phyloP scores from a whole-genome alignment of 1,284 basidiomycete species.

The Fomitiporia mediterranea region DNA sequence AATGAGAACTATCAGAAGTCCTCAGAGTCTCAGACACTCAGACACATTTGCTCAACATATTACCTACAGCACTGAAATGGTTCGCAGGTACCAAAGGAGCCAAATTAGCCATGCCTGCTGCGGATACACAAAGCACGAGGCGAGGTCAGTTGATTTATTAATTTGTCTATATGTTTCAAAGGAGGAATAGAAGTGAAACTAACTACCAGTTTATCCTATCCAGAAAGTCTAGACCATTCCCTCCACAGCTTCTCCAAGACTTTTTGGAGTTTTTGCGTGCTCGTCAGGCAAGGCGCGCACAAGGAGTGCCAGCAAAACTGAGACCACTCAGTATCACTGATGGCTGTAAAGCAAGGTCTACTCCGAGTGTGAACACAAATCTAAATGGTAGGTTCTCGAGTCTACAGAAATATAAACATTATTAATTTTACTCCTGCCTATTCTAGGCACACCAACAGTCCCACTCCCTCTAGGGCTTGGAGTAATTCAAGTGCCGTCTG shows the following conservation, averaged over 20 bases:
- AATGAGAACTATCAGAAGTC: not conserved
- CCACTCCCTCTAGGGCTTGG: conserved; percentile 4
- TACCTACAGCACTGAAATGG: not conserved
- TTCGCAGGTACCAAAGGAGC: not conserved
- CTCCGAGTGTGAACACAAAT: not conserved
- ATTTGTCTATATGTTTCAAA: not conserved
- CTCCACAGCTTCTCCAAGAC: not conserved
- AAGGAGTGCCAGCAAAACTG: not conserved
- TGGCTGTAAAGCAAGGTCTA: not conserved
- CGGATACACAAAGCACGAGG: not conserved
- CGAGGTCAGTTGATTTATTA: not conserved
- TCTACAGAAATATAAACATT: no score
- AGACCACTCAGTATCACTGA: not conserved
- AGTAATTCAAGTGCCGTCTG: not conserved
- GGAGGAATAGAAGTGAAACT: not conserved
- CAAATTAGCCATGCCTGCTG: not conserved
- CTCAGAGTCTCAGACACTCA: not conserved
- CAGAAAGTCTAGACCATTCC: not conserved
- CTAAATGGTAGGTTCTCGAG: no score
- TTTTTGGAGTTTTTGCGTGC: not conserved
- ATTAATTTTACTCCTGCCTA: no score
- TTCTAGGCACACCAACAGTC: not conserved
- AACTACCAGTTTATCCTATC: not conserved
- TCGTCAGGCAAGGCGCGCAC: not conserved
- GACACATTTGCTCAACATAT: not conserved